Base-by-base conservation (phyloP, 2,329 filamentous ascomycete genomes). In the Botrytis fragariae region DNA sequence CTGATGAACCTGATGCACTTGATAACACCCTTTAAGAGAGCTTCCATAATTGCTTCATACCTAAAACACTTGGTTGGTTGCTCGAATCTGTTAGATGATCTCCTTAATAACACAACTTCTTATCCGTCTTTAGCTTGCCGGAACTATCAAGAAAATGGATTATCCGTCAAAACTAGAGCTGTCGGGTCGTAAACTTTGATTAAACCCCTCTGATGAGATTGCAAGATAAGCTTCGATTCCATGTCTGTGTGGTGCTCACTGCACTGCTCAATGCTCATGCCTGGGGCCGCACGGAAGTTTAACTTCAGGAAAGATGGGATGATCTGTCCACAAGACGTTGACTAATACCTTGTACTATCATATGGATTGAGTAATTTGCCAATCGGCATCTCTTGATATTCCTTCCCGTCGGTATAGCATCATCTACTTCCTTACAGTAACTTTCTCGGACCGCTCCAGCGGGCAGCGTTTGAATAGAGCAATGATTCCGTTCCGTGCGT, bases 311-410 rank as follows among this genome's bases (percentile, higher is more conserved):
- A 59, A 68, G 61, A 72, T 72, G 45, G 51, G 71, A 72, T 68
- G 71, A 72, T 72, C 71, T 72, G 71, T 72, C 62, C 62, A 44
- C 54, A 68, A 68, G 62, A 64, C 48, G 35, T 57, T 57, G 45
- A 54, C 64, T 29, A 39, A 67, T 45, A 48, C 35, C 32, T 67
- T 29, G 62, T 45, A 44, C 59, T 42, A 39, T 39, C 37, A 63
- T 35, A 42, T 64, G 25, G 63, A 61, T 29, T 18, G 29, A 32
- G 61, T 32, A 8, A 29, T n/a, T 62, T 44, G 48, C 60, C 60
- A 65, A 71, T 71, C 69, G 69, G 69, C 22, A 42, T n/a, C 10
- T 37, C 42, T 42, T 44, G 35, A 44, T 42, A 35, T 72, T 37
- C 45, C 44, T 45, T 72, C 61, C 70, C 62, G 70, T 68, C 70